These are phyloP conservation scores for Aspergillus affinis DNA, from an alignment of 495 filamentous ascomycete genomes.

Conservation along the genomic window DNA sequence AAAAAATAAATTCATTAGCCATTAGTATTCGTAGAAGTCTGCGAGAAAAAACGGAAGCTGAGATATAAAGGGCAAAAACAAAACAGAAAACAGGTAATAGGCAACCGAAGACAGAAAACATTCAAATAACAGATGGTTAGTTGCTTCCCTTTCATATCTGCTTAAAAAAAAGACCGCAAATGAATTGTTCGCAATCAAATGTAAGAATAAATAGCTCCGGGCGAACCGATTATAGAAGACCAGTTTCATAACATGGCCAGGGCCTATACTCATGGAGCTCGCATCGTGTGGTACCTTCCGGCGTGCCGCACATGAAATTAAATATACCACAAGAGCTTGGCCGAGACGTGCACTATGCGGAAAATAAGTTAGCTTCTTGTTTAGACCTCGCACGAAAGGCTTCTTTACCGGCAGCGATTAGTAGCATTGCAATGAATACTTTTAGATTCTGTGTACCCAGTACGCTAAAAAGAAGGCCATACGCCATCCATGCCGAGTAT, in stretches of 20 bases:
- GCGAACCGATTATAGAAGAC: no score
- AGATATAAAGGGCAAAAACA: not conserved
- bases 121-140: not conserved
- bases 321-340: not conserved
- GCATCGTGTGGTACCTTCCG: no score
- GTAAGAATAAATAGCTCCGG: no score
- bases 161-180: no score
- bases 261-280: no score
- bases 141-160: not conserved
- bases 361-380: not conserved
- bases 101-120: not conserved
- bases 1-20: not conserved
- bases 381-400: not conserved
- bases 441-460: constrained; percentile 28
- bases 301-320: not conserved
- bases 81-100: not conserved
- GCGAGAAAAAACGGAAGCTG: not conserved
- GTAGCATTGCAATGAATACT: constrained; percentile 19
- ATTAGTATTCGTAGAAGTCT: not conserved
- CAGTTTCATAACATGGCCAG: no score
- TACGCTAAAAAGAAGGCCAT: constrained; percentile 23
- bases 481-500: constrained; percentile 27
- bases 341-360: not conserved
- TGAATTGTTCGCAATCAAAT: no score
- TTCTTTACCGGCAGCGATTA: constrained; percentile 25